Percentiles rank a stretch among this genome's conserved stretches.
Conservation (phyloP, 75 land plant species). For the Sequoiadendron giganteum region DNA sequence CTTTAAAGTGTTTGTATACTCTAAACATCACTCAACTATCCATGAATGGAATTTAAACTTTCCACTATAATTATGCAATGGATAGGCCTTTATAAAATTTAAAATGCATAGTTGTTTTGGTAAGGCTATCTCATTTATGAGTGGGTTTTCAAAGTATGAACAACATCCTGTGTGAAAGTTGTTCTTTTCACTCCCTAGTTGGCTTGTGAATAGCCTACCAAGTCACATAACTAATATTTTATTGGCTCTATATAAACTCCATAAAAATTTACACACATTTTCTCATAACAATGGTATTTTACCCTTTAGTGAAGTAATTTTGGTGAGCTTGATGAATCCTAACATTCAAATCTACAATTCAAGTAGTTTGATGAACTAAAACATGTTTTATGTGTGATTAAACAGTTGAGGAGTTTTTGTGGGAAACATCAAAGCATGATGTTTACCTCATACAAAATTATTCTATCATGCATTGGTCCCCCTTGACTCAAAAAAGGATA, state of each 20-base stretch:
- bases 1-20: neutral
- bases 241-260: neutral
- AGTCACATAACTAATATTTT: neutral
- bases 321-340: too few relatives aligned
- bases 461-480: conserved; percentile 83
- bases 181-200: neutral
- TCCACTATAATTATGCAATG: too few relatives aligned
- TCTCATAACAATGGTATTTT: too few relatives aligned
- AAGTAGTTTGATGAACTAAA: neutral
- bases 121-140: neutral
- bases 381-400: neutral
- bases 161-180: neutral
- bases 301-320: too few relatives aligned
- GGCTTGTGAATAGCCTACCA: neutral
- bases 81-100: too few relatives aligned
- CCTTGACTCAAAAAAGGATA: conserved; percentile 40
- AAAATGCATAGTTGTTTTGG: neutral
- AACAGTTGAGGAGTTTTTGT: conserved; percentile 83
- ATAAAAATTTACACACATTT: too few relatives aligned
- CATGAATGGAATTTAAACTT: too few relatives aligned
- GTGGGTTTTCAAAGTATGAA: too few relatives aligned
- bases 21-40: too few relatives aligned
- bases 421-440: conserved; percentile 90
- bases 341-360: too few relatives aligned
- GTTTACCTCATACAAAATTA: conserved; percentile 77